Evolutionary conservation across 1,284 basidiomycete genomes (phyloP).

Genomic region (Rhodotorula sp.): DNA sequence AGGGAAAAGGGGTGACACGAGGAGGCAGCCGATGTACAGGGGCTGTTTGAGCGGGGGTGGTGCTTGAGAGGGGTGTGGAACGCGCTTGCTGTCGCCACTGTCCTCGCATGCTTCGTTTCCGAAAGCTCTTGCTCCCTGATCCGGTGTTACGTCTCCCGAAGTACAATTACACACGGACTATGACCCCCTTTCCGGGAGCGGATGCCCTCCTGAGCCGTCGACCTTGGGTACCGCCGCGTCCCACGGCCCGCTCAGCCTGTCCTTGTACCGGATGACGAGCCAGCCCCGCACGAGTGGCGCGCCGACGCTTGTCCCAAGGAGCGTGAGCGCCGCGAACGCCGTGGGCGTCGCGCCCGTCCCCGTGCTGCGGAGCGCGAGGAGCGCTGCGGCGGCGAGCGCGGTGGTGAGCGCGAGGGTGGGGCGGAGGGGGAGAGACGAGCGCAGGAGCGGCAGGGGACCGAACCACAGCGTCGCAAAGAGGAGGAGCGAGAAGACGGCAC

Average conservation of each 20-base stretch:
- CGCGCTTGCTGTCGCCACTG: too few species aligned
- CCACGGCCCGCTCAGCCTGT: constrained; percentile 59
- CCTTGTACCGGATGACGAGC: constrained; percentile 50
- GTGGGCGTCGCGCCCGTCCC: constrained; percentile 48
- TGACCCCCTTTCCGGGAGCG: background rate
- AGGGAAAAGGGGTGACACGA: too few species aligned
- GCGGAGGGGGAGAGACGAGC: constrained; percentile 73
- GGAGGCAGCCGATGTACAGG: too few species aligned
- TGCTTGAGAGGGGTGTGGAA: too few species aligned
- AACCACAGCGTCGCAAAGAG: constrained; percentile 83
- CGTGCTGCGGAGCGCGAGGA: constrained; percentile 60
- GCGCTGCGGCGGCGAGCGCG: constrained; percentile 52
- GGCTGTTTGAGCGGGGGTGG: too few species aligned
- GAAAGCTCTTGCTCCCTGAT: too few species aligned
- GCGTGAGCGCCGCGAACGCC: constrained; percentile 17
- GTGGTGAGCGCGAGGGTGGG: constrained; percentile 63
- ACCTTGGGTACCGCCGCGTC: constrained; percentile 45
- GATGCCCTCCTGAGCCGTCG: background rate
- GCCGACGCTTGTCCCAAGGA: constrained; percentile 61
- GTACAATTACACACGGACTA: background rate
- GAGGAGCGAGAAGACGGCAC: constrained; percentile 86
- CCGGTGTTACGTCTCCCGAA: too few species aligned
- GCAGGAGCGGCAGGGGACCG: constrained; percentile 78
- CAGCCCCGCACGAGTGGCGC: constrained; percentile 59
- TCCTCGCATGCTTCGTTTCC: too few species aligned